Conservation (phyloP, 352 stramenopile genomes). For the Globisporangium okanoganense region DNA sequence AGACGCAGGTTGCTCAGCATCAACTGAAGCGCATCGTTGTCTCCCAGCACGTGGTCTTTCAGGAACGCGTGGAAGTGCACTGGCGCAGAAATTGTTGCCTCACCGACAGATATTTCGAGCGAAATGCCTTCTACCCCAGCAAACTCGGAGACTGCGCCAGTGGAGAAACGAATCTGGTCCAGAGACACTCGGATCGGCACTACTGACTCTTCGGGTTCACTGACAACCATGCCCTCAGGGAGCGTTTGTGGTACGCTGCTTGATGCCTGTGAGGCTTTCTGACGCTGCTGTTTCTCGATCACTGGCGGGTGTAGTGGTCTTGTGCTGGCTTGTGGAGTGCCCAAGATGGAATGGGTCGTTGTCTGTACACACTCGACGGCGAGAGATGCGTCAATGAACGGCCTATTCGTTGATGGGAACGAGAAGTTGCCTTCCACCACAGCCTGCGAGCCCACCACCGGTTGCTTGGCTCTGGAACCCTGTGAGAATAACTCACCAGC, state of each 20-base stretch:
- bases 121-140: conserved; percentile 31
- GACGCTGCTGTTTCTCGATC: not conserved
- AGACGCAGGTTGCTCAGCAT: not conserved
- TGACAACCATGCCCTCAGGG: not conserved
- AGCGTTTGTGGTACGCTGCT: not conserved
- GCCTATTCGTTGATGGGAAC: conserved; percentile 33
- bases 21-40: conserved; percentile 19
- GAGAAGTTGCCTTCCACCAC: conserved; percentile 34
- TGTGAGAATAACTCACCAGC: conserved; percentile 16
- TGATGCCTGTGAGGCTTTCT: not conserved
- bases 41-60: conserved; percentile 32
- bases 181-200: conserved; percentile 22
- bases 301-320: not conserved
- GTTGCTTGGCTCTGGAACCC: conserved; percentile 1
- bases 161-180: conserved; percentile 29
- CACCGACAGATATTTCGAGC: conserved; percentile 29
- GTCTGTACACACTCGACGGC: conserved; percentile 23
- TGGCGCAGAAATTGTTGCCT: conserved; percentile 13
- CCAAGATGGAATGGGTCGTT: not conserved
- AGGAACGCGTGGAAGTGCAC: conserved; percentile 38
- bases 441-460: conserved; percentile 5
- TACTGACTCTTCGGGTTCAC: not conserved
- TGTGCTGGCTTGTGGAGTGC: not conserved
- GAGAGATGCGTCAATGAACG: conserved; percentile 30
- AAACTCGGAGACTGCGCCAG: conserved; percentile 20